Conservation (phyloP, 2,329 filamentous ascomycete genomes). For the Beauveria bassiana region DNA sequence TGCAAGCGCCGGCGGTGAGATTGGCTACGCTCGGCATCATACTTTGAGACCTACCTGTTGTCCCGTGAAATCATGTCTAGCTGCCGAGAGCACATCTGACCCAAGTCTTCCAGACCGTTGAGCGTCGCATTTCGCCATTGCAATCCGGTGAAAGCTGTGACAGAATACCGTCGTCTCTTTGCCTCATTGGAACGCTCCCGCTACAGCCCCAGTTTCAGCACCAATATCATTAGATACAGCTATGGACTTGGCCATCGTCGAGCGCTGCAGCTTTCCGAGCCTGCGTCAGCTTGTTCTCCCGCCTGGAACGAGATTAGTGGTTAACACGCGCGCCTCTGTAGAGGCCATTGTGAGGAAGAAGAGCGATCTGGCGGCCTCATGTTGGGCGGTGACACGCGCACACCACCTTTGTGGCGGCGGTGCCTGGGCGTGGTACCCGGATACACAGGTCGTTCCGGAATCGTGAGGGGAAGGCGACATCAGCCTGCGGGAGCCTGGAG, state of each 20-base stretch:
- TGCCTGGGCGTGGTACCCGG: constrained; percentile 10
- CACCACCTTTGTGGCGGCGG: neutral
- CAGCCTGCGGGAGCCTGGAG: neutral
- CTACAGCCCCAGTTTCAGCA: neutral
- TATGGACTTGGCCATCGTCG: neutral
- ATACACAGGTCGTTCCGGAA: neutral
- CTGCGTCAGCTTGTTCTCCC: too few relatives aligned
- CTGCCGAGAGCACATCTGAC: neutral
- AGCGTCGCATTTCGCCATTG: too few relatives aligned
- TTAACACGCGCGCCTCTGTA: neutral
- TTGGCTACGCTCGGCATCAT: too few relatives aligned
- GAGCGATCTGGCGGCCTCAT: constrained; percentile 1
- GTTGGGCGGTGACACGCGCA: neutral
- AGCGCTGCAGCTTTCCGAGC: neutral
- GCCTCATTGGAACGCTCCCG: neutral
- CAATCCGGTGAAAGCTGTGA: too few relatives aligned
- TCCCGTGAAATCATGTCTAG: neutral
- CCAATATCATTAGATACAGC: neutral
- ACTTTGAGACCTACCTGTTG: too few relatives aligned
- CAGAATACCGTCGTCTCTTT: neutral
- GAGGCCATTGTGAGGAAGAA: neutral
- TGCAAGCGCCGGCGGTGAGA: too few relatives aligned
- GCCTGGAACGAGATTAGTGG: neutral
- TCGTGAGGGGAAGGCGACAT: neutral
- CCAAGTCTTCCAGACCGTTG: too few relatives aligned